A percentile compares a stretch with the other conserved stretches of the same genome.
Evolutionary conservation across 2,329 filamentous ascomycete species (phyloP).

Genomic region (Colletotrichum magnum): DNA sequence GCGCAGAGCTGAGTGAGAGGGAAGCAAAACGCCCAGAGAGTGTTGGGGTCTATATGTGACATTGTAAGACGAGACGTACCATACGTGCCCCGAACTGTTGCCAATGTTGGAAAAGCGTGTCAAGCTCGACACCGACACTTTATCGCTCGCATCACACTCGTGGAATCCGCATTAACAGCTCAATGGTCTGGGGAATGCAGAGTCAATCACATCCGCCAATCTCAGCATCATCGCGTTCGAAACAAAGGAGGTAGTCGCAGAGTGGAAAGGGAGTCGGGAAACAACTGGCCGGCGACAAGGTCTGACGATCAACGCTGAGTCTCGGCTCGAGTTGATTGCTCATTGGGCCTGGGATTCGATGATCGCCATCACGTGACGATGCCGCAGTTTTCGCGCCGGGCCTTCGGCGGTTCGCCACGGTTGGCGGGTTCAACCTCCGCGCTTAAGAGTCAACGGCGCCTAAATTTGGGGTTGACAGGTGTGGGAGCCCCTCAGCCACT

Average conservation of each 20-base stretch:
- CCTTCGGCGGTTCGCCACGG: slow-evolving; percentile 24
- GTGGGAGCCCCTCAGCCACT: slow-evolving; percentile 36
- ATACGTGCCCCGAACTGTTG: slow-evolving; percentile 27
- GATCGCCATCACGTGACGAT: slow-evolving; percentile 35
- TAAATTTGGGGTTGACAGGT: slow-evolving; percentile 26
- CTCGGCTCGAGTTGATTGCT: neutral
- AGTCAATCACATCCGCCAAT: slow-evolving; percentile 33
- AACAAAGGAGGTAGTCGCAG: slow-evolving; percentile 38
- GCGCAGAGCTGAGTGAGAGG: neutral
- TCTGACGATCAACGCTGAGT: slow-evolving; percentile 7
- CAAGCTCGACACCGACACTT: slow-evolving; percentile 20
- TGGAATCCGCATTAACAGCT: slow-evolving; percentile 4
- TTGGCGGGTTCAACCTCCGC: slow-evolving; percentile 29
- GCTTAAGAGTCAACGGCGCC: slow-evolving; percentile 35
- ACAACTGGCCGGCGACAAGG: slow-evolving; percentile 35
- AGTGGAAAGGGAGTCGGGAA: slow-evolving; percentile 9
- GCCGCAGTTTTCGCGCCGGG: slow-evolving; percentile 14
- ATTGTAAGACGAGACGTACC: slow-evolving; percentile 6
- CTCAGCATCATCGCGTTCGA: slow-evolving; percentile 14
- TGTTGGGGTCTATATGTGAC: slow-evolving; percentile 36
- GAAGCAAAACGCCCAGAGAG: neutral
- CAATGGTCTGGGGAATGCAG: slow-evolving; percentile 26
- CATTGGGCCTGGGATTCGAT: slow-evolving; percentile 24
- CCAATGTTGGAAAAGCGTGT: slow-evolving; percentile 32
- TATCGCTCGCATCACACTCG: slow-evolving; percentile 16